A percentile compares a stretch with the other conserved stretches of the same genome.
Conservation (phyloP, 768 basidiomycete species). For the Multifurca ochricompacta region DNA sequence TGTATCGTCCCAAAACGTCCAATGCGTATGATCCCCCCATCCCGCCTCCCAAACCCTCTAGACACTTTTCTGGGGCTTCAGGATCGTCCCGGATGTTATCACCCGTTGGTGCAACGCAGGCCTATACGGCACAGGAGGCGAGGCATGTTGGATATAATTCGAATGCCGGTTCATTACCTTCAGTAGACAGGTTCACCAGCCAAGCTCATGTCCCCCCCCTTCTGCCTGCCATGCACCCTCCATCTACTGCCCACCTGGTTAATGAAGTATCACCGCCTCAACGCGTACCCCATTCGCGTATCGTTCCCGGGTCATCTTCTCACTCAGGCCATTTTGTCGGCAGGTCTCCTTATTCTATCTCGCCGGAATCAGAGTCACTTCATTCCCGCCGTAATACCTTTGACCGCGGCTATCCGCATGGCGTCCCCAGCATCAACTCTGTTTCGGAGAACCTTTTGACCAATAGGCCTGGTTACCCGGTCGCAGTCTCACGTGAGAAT, state of each 20-base stretch:
- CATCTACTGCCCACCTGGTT: neutral
- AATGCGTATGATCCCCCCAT: conserved; percentile 31
- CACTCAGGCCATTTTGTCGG: neutral
- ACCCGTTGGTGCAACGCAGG: conserved; percentile 1
- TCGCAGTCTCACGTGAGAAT: neutral
- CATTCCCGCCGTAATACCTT: neutral
- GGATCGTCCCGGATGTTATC: conserved; percentile 6
- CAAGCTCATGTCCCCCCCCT: neutral
- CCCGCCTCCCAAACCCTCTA: conserved; percentile 20
- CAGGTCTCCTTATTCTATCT: neutral
- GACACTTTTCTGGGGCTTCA: conserved; percentile 1
- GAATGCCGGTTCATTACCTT: neutral
- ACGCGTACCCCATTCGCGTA: conserved; percentile 1
- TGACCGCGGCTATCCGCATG: neutral
- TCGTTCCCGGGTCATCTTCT: neutral
- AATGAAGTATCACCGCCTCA: conserved; percentile 4
- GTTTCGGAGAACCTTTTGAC: neutral
- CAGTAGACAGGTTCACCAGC: neutral
- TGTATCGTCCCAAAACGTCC: conserved; percentile 24
- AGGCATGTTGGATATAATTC: neutral
- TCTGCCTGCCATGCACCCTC: neutral
- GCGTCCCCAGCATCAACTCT: neutral
- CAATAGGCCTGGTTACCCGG: neutral
- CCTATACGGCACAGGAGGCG: neutral
- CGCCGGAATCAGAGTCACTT: neutral